Percentiles rank a stretch among this genome's conserved stretches.
phyloP scores from a whole-genome alignment of 192 early-diverging fungal species.

The Endogone sp. region DNA sequence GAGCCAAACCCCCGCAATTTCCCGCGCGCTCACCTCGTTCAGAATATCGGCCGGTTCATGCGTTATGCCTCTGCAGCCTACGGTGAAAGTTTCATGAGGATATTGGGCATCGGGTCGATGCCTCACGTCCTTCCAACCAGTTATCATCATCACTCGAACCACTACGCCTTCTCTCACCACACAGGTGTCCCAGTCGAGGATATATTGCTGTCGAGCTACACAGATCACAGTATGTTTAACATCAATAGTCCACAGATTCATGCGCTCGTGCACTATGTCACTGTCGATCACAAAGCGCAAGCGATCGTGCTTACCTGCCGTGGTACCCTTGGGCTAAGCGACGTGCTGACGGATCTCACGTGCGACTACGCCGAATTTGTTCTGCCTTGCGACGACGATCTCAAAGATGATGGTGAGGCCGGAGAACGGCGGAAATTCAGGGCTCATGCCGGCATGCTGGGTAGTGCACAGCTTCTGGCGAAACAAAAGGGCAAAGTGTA shows the following conservation, averaged over 20 bases:
- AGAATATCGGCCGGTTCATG: slow-evolving; percentile 67
- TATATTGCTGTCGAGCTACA: slow-evolving; percentile 69
- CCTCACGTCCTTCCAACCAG: slow-evolving; percentile 31
- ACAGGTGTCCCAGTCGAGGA: slow-evolving; percentile 68
- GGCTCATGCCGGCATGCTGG: slow-evolving; percentile 86
- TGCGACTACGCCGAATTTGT: slow-evolving; percentile 64
- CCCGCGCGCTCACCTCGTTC: slow-evolving; percentile 52
- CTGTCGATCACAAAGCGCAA: slow-evolving; percentile 74
- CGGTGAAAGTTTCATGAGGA: slow-evolving; percentile 70
- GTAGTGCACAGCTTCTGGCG: slow-evolving; percentile 69
- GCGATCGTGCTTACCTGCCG: slow-evolving; percentile 80
- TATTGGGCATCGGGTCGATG: slow-evolving; percentile 58
- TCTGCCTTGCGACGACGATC: slow-evolving; percentile 27
- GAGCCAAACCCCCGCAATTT: slow-evolving; percentile 43
- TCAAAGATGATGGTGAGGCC: slow-evolving; percentile 12
- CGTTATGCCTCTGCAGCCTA: slow-evolving; percentile 68
- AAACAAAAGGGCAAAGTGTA: slow-evolving; percentile 62
- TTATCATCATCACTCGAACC: slow-evolving; percentile 54
- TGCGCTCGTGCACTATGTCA: slow-evolving; percentile 75
- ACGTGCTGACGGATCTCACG: slow-evolving; percentile 85
- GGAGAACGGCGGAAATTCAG: slow-evolving; percentile 35
- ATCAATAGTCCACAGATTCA: slow-evolving; percentile 56
- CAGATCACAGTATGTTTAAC: slow-evolving; percentile 34
- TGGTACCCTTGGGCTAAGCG: slow-evolving; percentile 82
- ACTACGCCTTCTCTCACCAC: slow-evolving; percentile 76